A percentile compares a stretch with the other conserved stretches of the same genome.
phyloP scores from a whole-genome alignment of 352 stramenopile species.

The Pythium scleroteichum region DNA sequence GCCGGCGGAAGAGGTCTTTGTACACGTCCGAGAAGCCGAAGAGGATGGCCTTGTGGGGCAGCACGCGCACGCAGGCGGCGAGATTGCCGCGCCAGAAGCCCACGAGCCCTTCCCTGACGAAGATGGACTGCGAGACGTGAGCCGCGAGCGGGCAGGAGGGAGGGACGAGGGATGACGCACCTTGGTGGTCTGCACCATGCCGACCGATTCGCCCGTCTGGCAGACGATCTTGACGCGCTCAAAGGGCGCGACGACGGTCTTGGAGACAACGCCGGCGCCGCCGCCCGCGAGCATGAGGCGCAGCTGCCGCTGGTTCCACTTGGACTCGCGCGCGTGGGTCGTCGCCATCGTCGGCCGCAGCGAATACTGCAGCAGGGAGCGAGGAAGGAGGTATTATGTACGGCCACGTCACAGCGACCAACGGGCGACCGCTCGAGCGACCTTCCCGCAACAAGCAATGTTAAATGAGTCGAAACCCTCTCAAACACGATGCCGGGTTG shows the following conservation, averaged over 20 bases:
- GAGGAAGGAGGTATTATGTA: neutral
- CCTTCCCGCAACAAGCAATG: slow-evolving; percentile 27
- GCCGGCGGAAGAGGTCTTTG: slow-evolving; percentile 67
- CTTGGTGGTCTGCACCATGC: slow-evolving; percentile 71
- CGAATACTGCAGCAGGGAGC: slow-evolving; percentile 22
- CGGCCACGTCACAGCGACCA: slow-evolving; percentile 19
- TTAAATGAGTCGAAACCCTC: slow-evolving; percentile 1
- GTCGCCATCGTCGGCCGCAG: slow-evolving; percentile 11
- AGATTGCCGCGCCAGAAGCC: slow-evolving; percentile 81
- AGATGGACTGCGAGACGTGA: slow-evolving; percentile 38
- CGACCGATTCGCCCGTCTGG: slow-evolving; percentile 70
- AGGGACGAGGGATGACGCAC: slow-evolving; percentile 10
- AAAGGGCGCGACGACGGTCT: slow-evolving; percentile 80
- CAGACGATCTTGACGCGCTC: slow-evolving; percentile 88
- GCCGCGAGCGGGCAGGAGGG: too few species aligned
- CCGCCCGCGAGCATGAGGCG: slow-evolving; percentile 71
- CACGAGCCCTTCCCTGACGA: slow-evolving; percentile 48
- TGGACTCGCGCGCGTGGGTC: slow-evolving; percentile 24
- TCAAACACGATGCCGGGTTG: neutral
- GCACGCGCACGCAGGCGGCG: slow-evolving; percentile 73
- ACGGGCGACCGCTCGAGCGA: slow-evolving; percentile 9
- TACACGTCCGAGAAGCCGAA: slow-evolving; percentile 89
- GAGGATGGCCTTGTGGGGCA: slow-evolving; percentile 78
- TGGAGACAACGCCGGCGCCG: slow-evolving; percentile 72
- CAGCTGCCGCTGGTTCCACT: slow-evolving; percentile 61